phyloP scores from a whole-genome alignment of 2,329 filamentous ascomycete genomes.

The Botryotinia globosa region DNA sequence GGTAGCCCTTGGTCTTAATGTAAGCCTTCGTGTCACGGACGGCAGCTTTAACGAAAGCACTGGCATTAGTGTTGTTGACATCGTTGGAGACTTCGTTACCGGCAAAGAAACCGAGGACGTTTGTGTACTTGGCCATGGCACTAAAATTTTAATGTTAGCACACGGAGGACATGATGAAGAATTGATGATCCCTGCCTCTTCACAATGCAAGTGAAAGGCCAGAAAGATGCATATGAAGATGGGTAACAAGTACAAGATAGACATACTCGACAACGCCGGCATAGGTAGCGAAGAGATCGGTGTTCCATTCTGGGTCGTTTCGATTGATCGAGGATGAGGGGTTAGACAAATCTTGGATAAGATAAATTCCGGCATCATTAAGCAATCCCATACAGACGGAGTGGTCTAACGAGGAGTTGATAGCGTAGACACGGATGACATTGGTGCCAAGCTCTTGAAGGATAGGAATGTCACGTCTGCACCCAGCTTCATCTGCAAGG shows the following conservation, averaged over 20 bases:
- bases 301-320: slow-evolving; percentile 73
- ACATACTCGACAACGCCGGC: slow-evolving; percentile 69
- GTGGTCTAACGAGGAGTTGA: slow-evolving; percentile 79
- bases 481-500: slow-evolving; percentile 66
- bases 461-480: slow-evolving; percentile 82
- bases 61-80: slow-evolving; percentile 82
- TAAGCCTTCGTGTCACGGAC: slow-evolving; percentile 95
- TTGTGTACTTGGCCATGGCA: slow-evolving; percentile 75
- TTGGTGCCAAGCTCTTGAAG: slow-evolving; percentile 81
- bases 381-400: slow-evolving; percentile 80
- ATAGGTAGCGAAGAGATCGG: slow-evolving; percentile 76
- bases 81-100: slow-evolving; percentile 96
- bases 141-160: slow-evolving; percentile 9
- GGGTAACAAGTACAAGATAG: background rate
- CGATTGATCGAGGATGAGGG: slow-evolving; percentile 83
- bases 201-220: background rate
- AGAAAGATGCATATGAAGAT: background rate
- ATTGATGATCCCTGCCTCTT: too few species aligned
- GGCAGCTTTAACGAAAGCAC: slow-evolving; percentile 94
- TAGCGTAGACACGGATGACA: slow-evolving; percentile 90
- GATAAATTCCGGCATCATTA: slow-evolving; percentile 84
- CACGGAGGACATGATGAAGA: background rate
- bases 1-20: slow-evolving; percentile 76
- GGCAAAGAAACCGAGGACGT: slow-evolving; percentile 95
- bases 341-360: slow-evolving; percentile 86